Conservation (phyloP, 2,329 filamentous ascomycete species). For the Penicillium sp. region DNA sequence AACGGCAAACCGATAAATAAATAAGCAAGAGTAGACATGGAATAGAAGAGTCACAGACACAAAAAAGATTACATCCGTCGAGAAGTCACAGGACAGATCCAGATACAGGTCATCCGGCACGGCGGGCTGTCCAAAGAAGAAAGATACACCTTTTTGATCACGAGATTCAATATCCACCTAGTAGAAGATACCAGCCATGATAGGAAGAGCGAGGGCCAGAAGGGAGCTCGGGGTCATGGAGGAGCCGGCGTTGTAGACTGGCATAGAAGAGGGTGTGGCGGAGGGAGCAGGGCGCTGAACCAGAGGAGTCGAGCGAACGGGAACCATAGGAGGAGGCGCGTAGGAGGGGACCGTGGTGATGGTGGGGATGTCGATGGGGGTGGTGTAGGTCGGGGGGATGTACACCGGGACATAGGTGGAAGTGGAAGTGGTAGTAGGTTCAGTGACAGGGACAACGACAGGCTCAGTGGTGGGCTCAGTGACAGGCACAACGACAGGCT, state of each 20-base stretch:
- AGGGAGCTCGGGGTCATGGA: conserved; percentile 14
- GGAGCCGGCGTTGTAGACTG: conserved; percentile 23
- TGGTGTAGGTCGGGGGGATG: conserved; percentile 20
- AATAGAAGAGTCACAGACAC: conserved; percentile 4
- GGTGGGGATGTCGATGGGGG: conserved; percentile 19
- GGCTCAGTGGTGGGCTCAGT: neutral
- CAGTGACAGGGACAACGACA: conserved; percentile 1
- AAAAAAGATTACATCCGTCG: conserved; percentile 5
- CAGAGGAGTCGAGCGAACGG: conserved; percentile 18
- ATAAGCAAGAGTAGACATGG: conserved; percentile 14
- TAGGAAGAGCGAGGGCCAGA: conserved; percentile 16
- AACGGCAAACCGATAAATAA: conserved; percentile 6
- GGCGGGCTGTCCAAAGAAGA: neutral
- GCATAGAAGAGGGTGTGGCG: conserved; percentile 3
- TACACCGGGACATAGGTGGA: conserved; percentile 12
- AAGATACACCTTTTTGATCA: neutral
- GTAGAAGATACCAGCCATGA: conserved; percentile 21
- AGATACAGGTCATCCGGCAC: conserved; percentile 1
- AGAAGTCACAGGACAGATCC: conserved; percentile 1
- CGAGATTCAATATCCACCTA: neutral
- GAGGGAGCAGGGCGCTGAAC: conserved; percentile 17
- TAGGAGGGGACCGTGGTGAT: conserved; percentile 14
- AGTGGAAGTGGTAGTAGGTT: conserved; percentile 11
- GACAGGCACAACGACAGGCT: neutral
- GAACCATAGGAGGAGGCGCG: conserved; percentile 8